These are phyloP conservation scores for Colletotrichum chrysophilum DNA, from an alignment of 2,329 filamentous ascomycete genomes.

Conservation along the genomic window DNA sequence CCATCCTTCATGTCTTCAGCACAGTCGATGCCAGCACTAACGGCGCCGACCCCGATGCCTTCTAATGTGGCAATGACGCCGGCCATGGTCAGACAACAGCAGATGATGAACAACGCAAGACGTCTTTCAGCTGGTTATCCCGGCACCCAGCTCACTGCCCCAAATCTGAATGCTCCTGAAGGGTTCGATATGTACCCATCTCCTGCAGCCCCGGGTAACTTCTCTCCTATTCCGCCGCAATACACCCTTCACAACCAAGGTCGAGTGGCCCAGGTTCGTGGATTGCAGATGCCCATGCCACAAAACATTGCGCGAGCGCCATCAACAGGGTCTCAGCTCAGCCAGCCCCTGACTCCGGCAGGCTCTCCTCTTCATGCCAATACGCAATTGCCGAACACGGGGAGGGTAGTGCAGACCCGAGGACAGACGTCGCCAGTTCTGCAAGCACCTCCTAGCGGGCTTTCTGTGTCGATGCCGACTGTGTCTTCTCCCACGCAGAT, in stretches of 20 bases:
- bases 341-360: constrained; percentile 2
- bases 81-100: neutral
- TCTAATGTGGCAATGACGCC: neutral
- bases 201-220: neutral
- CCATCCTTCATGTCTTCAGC: neutral
- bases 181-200: constrained; percentile 5
- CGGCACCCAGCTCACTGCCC: neutral
- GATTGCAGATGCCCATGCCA: neutral
- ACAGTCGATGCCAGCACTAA: neutral
- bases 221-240: neutral
- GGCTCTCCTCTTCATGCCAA: constrained; percentile 4
- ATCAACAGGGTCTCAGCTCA: neutral
- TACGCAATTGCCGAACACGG: neutral
- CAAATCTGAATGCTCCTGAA: neutral
- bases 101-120: neutral
- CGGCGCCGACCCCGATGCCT: neutral
- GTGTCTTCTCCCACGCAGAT: neutral
- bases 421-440: constrained; percentile 4
- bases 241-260: neutral
- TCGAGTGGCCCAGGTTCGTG: neutral
- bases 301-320: neutral
- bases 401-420: neutral
- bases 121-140: neutral
- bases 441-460: constrained; percentile 1
- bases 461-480: constrained; percentile 2